These are phyloP conservation scores for Pelagomonas calceolata DNA, from an alignment of 108 stramenopile genomes.

Conservation along the genomic window DNA sequence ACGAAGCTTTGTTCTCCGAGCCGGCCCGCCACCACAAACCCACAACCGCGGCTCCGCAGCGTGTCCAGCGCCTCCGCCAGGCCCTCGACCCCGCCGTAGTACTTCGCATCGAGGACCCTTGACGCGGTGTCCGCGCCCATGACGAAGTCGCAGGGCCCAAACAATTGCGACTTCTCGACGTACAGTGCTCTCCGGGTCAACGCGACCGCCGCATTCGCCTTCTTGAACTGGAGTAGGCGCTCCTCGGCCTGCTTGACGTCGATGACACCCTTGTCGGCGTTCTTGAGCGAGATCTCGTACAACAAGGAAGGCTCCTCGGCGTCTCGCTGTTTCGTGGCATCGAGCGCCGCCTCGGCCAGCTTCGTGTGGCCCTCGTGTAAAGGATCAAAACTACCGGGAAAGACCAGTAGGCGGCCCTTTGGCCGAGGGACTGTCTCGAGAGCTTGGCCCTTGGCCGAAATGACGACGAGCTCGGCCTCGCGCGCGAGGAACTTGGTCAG, in stretches of 20 bases:
- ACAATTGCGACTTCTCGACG: constrained; percentile 6
- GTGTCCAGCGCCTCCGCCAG: constrained; percentile 9
- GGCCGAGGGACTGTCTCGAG: too few species aligned
- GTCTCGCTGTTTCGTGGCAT: background rate
- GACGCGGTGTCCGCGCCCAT: constrained; percentile 74
- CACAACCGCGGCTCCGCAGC: background rate
- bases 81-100: constrained; percentile 36
- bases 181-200: constrained; percentile 5
- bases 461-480: too few species aligned
- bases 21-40: constrained; percentile 16
- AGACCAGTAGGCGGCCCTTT: constrained; percentile 31
- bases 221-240: constrained; percentile 45
- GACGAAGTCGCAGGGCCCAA: constrained; percentile 38
- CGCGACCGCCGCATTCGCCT: constrained; percentile 2
- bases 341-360: constrained; percentile 34
- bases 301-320: constrained; percentile 25
- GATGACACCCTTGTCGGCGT: constrained; percentile 70
- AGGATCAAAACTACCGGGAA: constrained; percentile 80
- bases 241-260: constrained; percentile 39
- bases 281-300: constrained; percentile 64
- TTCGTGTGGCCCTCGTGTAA: constrained; percentile 65
- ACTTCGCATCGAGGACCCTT: constrained; percentile 74
- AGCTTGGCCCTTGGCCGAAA: too few species aligned
- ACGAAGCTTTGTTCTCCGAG: background rate
- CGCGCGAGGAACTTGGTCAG: too few species aligned